Percentiles rank a stretch among this genome's conserved stretches.
phyloP scores from a whole-genome alignment of 345 rosid genomes.

The Noccaea bulbosa region DNA sequence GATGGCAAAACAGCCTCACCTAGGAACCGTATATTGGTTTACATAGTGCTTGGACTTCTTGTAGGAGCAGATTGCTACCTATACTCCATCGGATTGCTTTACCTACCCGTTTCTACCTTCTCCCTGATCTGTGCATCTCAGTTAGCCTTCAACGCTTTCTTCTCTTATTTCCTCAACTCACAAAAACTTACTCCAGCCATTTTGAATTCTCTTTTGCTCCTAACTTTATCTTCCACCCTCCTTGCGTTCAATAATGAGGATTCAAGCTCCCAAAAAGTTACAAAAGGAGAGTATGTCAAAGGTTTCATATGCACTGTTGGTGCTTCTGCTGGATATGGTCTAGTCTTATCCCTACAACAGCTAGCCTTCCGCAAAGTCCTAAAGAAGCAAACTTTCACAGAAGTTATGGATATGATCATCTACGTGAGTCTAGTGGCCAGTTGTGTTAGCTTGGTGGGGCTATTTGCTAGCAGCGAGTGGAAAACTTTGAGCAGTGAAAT shows the following conservation, averaged over 20 bases:
- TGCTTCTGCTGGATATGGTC: conserved; percentile 59
- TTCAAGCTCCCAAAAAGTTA: conserved; percentile 11
- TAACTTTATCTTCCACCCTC: conserved; percentile 60
- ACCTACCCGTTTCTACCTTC: conserved; percentile 66
- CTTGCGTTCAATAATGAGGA: conserved; percentile 48
- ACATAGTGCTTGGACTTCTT: conserved; percentile 51
- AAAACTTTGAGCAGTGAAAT: conserved; percentile 47
- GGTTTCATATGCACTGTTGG: conserved; percentile 52
- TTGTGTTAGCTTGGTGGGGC: conserved; percentile 46
- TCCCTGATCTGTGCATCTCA: conserved; percentile 61
- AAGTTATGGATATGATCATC: conserved; percentile 41
- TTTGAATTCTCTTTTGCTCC: conserved; percentile 56
- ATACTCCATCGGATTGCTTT: conserved; percentile 55
- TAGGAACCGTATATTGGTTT: conserved; percentile 39
- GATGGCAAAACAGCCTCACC: conserved; percentile 28
- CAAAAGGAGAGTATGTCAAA: conserved; percentile 41
- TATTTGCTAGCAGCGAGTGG: conserved; percentile 67
- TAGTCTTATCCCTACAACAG: conserved; percentile 52
- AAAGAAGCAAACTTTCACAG: conserved; percentile 44
- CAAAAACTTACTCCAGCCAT: conserved; percentile 57
- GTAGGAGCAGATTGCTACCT: conserved; percentile 41
- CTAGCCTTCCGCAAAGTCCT: conserved; percentile 48
- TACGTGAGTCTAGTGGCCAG: conserved; percentile 47
- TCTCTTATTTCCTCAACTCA: conserved; percentile 58
- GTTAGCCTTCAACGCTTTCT: conserved; percentile 59